Percentiles rank a stretch among this genome's conserved stretches.
Evolutionary conservation across 139 green algal species (phyloP).

Genomic region (Limnomonas spitsbergensis): DNA sequence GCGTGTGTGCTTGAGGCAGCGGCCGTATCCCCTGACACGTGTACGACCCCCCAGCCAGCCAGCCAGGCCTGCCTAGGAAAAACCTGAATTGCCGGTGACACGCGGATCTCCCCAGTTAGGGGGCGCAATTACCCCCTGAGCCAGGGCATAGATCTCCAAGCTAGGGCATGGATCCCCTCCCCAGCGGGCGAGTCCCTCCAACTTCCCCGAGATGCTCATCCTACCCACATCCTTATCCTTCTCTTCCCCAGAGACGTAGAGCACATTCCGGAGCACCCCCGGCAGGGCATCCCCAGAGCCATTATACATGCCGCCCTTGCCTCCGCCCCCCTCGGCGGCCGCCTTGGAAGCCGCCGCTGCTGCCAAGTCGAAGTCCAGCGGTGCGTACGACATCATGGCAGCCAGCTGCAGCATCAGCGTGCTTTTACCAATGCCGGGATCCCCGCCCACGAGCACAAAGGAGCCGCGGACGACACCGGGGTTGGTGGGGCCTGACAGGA

Average conservation of each 20-base stretch:
- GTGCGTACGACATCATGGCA: slow-evolving; percentile 32
- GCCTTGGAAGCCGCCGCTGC: not conserved
- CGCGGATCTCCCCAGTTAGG: too few relatives aligned
- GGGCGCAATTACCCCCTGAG: too few relatives aligned
- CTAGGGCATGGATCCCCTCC: too few relatives aligned
- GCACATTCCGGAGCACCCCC: slow-evolving; percentile 37
- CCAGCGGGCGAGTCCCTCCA: too few relatives aligned
- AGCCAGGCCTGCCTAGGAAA: too few relatives aligned
- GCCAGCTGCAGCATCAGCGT: slow-evolving; percentile 91
- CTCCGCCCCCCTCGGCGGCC: not conserved
- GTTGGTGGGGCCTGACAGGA: slow-evolving; percentile 73
- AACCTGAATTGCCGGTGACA: too few relatives aligned
- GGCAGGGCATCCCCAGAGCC: not conserved
- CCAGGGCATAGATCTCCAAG: too few relatives aligned
- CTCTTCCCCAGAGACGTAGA: slow-evolving; percentile 83
- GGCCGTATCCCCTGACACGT: too few relatives aligned
- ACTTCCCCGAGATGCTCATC: too few relatives aligned
- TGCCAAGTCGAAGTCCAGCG: slow-evolving; percentile 32
- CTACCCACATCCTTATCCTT: slow-evolving; percentile 20
- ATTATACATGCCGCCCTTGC: not conserved
- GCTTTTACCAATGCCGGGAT: slow-evolving; percentile 94
- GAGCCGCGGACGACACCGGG: slow-evolving; percentile 81
- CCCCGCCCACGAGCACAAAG: slow-evolving; percentile 87
- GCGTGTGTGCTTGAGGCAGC: too few relatives aligned
- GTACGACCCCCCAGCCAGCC: too few relatives aligned